Evolutionary conservation across 2,329 filamentous ascomycete species (phyloP), one percentile per base, ranked within the genome.

Genomic region (Phialophora expanda): DNA sequence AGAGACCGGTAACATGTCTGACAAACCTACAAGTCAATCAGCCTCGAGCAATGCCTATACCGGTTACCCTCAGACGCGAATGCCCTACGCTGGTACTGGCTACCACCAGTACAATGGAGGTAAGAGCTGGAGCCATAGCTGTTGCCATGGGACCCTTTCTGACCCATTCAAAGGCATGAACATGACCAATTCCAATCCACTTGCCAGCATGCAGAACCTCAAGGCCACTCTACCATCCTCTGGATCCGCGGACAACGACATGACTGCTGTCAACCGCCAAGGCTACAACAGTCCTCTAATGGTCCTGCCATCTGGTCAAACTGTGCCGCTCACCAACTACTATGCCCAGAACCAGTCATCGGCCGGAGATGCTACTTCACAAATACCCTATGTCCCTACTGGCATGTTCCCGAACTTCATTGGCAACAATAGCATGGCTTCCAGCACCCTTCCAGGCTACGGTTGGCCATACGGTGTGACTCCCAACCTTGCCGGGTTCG

Each of bases 401-500:
- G 73, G 73, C 44, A 72, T 81, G 58, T 80, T 78, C 65, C 66
- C 67, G 26, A 75, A 71, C 48, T 75, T 79, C 62, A 73, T 76
- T 55, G 71, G 75, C 44, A 73, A 72, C 54, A 74, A 73, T 20
- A 69, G 73, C 32, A 74, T 80, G 65, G 67, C 76, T 30, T 74
- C 76, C 4, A 69, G 72, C 22, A 65, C 74, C 54, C 68, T 78
- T 60, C 71, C 74, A 56, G 74, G 73, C 2, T 80, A 79, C 59
- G 66, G 74, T 24, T 77, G 76, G 74, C 77, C 77, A 0, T 79
- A 78, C 69, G 58, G 74, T 34, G 64, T 77, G 68, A 75, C 75
- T 62, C 71, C 74, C 48, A 77, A 78, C 30, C 68, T 78, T 28
- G 75, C 78, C 51, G 76, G 77, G 46, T 74, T 78, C 55, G 73